Evolutionary conservation across 495 filamentous ascomycete genomes (phyloP), one percentile per base, ranked within the genome.

Genomic region (Podospora anserina): DNA sequence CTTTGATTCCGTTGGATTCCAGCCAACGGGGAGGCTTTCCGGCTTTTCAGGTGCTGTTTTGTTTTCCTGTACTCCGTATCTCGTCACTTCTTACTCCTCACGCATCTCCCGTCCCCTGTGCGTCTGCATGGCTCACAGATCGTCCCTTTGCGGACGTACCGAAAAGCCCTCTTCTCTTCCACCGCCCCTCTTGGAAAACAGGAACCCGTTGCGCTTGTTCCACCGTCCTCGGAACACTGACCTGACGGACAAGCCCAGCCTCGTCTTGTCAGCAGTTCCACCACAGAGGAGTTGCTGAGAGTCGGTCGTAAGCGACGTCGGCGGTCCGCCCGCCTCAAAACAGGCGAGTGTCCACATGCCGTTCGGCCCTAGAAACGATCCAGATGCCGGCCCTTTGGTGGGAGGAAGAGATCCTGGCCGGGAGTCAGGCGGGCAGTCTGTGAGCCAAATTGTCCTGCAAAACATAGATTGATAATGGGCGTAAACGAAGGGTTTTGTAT

Each of bases 311-410:
- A 27, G 23, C 58, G 54, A 13, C 18, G 5, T 57, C 20, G 54
- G 58, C 20, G 20, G 58, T 19, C 58, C 58, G 58, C 20, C 58
- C 20, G 27, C 20, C 58, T 49, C 39, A 49, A 49, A 49, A 13
- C 39, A 49, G 39, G 39, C 39, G 39, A 49, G 39, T 18, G 39
- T 32, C 59, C 59, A 61, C 59, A 61, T 61, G 59, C 59, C 59
- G 27, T 61, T 59, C 59, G 59, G 59, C 59, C 59, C 59, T 26
- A 26, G 59, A 32, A 27, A 61, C 16, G 26, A 26, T 28, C 59
- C 59, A 61, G 59, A 28, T 61, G 59, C 59, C 59, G 59, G 59
- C 5, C 4, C 59, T n/a, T 28, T 16, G 39, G 9, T 28, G 18
- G 39, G 39, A 11, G 13, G 15, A 49, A 39, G 34, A 39, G 11